A percentile compares a stretch with the other conserved stretches of the same genome.
Evolutionary conservation across 2,329 filamentous ascomycete species (phyloP).

Genomic region (Colletotrichum theobromicola): DNA sequence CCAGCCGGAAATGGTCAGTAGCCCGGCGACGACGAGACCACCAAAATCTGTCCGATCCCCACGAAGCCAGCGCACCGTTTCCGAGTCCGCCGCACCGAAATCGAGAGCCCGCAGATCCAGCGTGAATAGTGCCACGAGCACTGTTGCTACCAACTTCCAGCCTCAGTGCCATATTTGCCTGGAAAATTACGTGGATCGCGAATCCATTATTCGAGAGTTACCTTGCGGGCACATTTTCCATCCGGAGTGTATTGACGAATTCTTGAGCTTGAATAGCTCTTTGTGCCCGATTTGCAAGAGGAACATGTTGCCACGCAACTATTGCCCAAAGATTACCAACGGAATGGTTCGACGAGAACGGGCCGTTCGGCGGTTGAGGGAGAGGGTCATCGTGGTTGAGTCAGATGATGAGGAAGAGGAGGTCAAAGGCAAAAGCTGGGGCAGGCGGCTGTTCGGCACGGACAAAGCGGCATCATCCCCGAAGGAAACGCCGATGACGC

Average conservation of each 20-base stretch:
- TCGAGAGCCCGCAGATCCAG: slow-evolving; percentile 43
- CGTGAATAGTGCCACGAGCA: slow-evolving; percentile 37
- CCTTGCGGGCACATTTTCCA: slow-evolving; percentile 95
- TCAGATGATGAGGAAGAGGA: slow-evolving; percentile 33
- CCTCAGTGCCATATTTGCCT: slow-evolving; percentile 90
- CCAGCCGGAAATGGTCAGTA: slow-evolving; percentile 47
- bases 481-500: slow-evolving; percentile 17
- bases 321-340: slow-evolving; percentile 77
- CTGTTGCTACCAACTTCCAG: slow-evolving; percentile 67
- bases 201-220: slow-evolving; percentile 80
- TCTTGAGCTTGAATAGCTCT: slow-evolving; percentile 78
- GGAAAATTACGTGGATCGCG: slow-evolving; percentile 74
- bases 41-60: slow-evolving; percentile 32
- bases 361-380: slow-evolving; percentile 65
- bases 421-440: slow-evolving; percentile 39
- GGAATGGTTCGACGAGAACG: slow-evolving; percentile 85
- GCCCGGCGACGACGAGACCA: slow-evolving; percentile 42
- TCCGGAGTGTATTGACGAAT: slow-evolving; percentile 87
- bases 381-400: slow-evolving; percentile 53
- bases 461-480: slow-evolving; percentile 9
- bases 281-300: slow-evolving; percentile 92
- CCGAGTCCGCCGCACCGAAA: slow-evolving; percentile 6
- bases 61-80: slow-evolving; percentile 19
- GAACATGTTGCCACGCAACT: slow-evolving; percentile 74
- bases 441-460: slow-evolving; percentile 37